Base-by-base conservation (phyloP, 2,329 filamentous ascomycete genomes). In the Botrytis aclada region DNA sequence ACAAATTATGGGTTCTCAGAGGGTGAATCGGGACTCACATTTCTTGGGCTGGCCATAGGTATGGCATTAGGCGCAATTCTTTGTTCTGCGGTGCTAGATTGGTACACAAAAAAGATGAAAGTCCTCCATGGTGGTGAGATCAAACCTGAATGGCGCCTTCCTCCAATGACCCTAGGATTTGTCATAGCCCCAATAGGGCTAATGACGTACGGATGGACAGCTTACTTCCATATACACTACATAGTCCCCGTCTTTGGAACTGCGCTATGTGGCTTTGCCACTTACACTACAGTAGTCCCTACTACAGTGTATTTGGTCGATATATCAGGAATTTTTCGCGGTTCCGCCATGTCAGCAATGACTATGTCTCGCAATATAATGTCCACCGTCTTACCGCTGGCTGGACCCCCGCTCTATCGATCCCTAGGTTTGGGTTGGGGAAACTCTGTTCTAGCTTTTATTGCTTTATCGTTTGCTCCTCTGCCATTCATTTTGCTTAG, bases 81-180 rank as follows among this genome's bases (percentile, higher is more conserved):
- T 20, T 70, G 69, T 29, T 47, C 22, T 12, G 34, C 16, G 4
- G 32, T 51, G 6, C n/a, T 70, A n/a, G 69, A 70, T 62, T 34
- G 69, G 51, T 70, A 61, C 37, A 37, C 58, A 75, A 80, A n/a
- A 47, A 81, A 4, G 77, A 83, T n/a, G 83, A 81, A 18, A 70
- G 77, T 22, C 77, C 77, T 63, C 69, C 76, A n/a, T 72, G 79
- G 79, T n/a, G 77, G 32, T 9, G 32, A 76, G 22, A 73, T 80
- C 18, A 80, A 78, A 45, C 89, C 90, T 0, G 90, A 92, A 75
- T 89, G 87, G 77, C 87, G 90, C 14, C 82, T 90, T 0, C 89
- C 89, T 0, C 81, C 90, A 0, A 86, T 89, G 81, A 76, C 88
- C 18, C 82, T 86, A 0, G 86, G 85, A 0, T 84, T 85, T 0